Conservation (phyloP, 176 grass and related monocot species). For the Sorghum bicolor region DNA sequence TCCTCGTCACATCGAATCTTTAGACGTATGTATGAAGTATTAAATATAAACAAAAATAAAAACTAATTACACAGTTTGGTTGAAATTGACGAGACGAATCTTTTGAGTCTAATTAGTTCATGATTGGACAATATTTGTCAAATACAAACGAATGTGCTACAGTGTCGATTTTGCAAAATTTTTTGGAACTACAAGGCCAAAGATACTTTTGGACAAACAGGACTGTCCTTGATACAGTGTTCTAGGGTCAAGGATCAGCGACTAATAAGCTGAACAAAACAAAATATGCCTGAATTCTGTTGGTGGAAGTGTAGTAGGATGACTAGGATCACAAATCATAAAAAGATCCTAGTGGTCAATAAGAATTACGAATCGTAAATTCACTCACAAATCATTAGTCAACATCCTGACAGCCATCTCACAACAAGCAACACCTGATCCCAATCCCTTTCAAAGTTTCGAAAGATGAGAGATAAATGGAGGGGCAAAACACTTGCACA, state of each 20-base stretch:
- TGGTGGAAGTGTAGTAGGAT: background rate
- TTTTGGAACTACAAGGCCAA: too few species aligned
- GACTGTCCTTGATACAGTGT: background rate
- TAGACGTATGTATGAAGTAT: too few species aligned
- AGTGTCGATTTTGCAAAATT: too few species aligned
- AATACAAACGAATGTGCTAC: too few species aligned
- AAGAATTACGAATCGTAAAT: background rate
- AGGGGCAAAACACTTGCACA: constrained; percentile 22
- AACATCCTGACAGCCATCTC: background rate
- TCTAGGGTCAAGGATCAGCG: background rate
- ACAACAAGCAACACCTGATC: background rate
- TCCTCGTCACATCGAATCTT: too few species aligned
- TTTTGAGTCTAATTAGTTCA: too few species aligned
- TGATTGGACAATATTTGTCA: too few species aligned
- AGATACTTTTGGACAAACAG: background rate
- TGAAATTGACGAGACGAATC: too few species aligned
- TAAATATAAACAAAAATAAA: too few species aligned
- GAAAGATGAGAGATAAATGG: background rate
- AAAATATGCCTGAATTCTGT: background rate
- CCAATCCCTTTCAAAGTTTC: background rate
- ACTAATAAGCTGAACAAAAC: background rate
- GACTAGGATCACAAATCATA: background rate
- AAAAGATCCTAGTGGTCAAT: background rate
- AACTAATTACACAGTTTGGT: too few species aligned
- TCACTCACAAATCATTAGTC: background rate